Evolutionary conservation across 305 asterid species (phyloP), one percentile per base, ranked within the genome.

Genomic region (Caryopteris hybrid): DNA sequence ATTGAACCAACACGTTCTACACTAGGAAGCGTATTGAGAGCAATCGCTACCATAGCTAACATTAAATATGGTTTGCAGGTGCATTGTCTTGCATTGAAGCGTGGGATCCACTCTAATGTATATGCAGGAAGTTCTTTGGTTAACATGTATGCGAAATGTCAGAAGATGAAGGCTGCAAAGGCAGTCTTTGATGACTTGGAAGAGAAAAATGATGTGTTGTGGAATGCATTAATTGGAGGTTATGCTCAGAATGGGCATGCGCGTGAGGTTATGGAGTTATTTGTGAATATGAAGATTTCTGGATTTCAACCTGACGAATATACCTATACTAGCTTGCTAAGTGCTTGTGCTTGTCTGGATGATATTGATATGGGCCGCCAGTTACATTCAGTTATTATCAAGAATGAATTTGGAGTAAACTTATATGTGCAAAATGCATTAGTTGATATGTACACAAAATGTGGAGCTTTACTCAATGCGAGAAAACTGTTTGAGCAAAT

Each of bases 391-490:
- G 63, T 73, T 58, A 72, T 88, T 25, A 84, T 88, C 61, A 92
- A 88, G 82, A 85, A 74, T 57, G 86, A 81, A 59, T 79, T 77
- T 58, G 86, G 80, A 34, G 68, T 59, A 20, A 92, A 92, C 72
- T 71, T 90, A 71, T 92, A 74, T 54, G 96, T 90, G n/a, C 93
- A 85, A 45, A 92, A 90, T 84, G 93, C 98, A 29, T 76, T 90
- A 66, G 86, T 92, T 72, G 97, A 88, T 76, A 86, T 92, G 98
- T 86, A 90, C 70, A 96, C 96, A 58, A 92, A 92, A 78, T 90
- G 90, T 45, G 86, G 94, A 52, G 79, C 85, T 58, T 74, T 90
- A n/a, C 56, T 56, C 52, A 83, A 81, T 34, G 95, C 98, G 1
- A 83, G 82, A 76, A 78, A 64, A 31, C 80, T 81, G 66, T 92